phyloP scores from a whole-genome alignment of 495 filamentous ascomycete species.

The Penicillium dipodomyicola region DNA sequence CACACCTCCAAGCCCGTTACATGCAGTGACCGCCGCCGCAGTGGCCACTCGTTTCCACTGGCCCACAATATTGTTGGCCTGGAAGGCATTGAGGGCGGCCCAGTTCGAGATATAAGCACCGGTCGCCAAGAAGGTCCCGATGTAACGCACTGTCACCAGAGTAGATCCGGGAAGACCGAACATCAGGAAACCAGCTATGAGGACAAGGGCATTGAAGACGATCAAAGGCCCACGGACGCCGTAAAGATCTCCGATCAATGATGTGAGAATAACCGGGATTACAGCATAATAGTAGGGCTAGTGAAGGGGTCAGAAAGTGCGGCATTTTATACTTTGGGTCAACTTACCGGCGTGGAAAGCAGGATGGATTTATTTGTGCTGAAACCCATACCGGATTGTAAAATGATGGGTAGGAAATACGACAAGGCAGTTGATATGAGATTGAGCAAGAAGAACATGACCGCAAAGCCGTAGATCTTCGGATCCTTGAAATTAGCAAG shows the following conservation, averaged over 20 bases:
- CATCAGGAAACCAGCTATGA: conserved; percentile 73
- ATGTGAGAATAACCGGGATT: conserved; percentile 68
- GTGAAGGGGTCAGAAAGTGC: conserved; percentile 6
- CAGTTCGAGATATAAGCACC: conserved; percentile 79
- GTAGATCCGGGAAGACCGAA: conserved; percentile 59
- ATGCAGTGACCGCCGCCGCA: conserved; percentile 64
- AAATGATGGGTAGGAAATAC: conserved; percentile 71
- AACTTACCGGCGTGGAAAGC: conserved; percentile 60
- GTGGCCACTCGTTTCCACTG: conserved; percentile 78
- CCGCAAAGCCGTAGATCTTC: conserved; percentile 72
- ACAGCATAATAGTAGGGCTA: conserved; percentile 73
- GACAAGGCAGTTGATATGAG: conserved; percentile 65
- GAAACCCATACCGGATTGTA: conserved; percentile 71
- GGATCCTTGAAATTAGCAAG: conserved; percentile 60
- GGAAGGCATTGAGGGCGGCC: conserved; percentile 73
- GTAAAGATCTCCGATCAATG: conserved; percentile 63
- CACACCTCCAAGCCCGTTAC: conserved; percentile 73
- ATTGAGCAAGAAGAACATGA: conserved; percentile 72
- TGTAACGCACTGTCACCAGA: conserved; percentile 67
- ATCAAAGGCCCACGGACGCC: conserved; percentile 66
- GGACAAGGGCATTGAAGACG: conserved; percentile 66
- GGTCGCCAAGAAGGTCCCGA: conserved; percentile 72
- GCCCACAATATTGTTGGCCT: conserved; percentile 66
- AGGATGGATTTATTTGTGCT: conserved; percentile 63
- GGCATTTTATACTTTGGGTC: neutral